Conservation (phyloP, 2,329 filamentous ascomycete genomes). For the Sporothrix pallida region DNA sequence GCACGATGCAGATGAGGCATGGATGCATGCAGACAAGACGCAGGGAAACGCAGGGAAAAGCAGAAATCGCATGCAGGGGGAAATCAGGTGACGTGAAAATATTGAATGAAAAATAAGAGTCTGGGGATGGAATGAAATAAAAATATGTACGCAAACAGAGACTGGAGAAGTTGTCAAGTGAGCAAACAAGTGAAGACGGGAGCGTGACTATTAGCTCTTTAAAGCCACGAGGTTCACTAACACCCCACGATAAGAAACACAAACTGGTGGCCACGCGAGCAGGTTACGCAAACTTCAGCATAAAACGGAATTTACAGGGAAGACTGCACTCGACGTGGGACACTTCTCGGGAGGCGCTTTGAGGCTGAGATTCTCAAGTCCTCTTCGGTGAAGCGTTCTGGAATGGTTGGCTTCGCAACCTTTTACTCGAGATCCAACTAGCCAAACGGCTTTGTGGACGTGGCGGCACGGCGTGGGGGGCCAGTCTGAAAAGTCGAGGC, state of each 20-base stretch:
- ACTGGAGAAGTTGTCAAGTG: neutral
- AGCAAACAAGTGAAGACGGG: neutral
- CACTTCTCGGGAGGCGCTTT: too few relatives aligned
- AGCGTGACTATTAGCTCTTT: too few relatives aligned
- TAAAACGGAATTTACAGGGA: too few relatives aligned
- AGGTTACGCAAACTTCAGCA: neutral
- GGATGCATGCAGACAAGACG: too few relatives aligned
- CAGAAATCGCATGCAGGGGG: constrained; percentile 25
- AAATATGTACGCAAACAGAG: neutral
- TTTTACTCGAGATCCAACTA: neutral
- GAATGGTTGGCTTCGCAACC: neutral
- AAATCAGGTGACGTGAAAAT: constrained; percentile 27
- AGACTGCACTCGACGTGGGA: neutral
- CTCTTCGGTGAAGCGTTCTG: constrained; percentile 15
- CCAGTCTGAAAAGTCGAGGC: too few relatives aligned
- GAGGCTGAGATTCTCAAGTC: neutral
- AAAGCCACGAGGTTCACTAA: too few relatives aligned
- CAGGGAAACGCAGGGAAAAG: too few relatives aligned
- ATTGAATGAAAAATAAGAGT: too few relatives aligned
- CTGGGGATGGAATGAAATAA: neutral
- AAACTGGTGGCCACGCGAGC: neutral
- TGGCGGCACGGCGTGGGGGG: constrained; percentile 20
- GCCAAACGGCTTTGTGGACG: neutral
- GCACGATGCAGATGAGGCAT: neutral
- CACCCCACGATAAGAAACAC: neutral